These are phyloP conservation scores for Geosmithia putterillii DNA, from an alignment of 2,329 filamentous ascomycete genomes.

Conservation along the genomic window DNA sequence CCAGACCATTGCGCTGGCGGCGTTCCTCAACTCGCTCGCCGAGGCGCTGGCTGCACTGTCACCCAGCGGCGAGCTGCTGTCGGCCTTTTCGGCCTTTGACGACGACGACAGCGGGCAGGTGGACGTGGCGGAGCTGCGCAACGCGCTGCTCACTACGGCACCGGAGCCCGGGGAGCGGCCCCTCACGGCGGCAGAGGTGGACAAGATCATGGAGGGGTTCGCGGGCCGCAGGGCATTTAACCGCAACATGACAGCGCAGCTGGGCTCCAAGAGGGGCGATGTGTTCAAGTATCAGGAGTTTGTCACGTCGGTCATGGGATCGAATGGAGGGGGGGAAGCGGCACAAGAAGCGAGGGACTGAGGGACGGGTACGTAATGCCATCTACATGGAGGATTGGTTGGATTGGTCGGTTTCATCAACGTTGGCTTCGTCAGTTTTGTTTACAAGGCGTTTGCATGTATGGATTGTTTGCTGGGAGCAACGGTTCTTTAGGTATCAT, in stretches of 20 bases:
- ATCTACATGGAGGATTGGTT: not conserved
- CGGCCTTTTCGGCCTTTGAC: constrained; percentile 90
- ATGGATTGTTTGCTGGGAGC: too few species aligned
- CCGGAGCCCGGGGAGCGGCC: constrained; percentile 58
- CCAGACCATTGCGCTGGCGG: constrained; percentile 69
- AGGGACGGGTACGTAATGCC: not conserved
- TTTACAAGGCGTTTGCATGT: too few species aligned
- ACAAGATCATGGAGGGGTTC: constrained; percentile 79
- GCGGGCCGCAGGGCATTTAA: constrained; percentile 74
- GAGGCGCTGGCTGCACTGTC: constrained; percentile 63
- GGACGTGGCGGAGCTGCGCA: constrained; percentile 68
- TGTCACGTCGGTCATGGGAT: constrained; percentile 56
- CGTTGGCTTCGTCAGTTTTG: too few species aligned
- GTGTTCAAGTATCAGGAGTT: constrained; percentile 94
- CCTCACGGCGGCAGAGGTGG: constrained; percentile 63
- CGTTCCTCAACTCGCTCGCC: constrained; percentile 75
- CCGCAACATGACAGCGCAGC: constrained; percentile 39
- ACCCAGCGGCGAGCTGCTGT: constrained; percentile 66
- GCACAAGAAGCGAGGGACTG: constrained; percentile 14
- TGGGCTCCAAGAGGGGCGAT: constrained; percentile 58
- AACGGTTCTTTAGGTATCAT: too few species aligned
- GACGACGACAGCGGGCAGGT: constrained; percentile 92
- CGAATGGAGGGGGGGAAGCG: constrained; percentile 25
- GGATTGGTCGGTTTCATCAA: too few species aligned
- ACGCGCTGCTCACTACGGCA: constrained; percentile 70